These are phyloP conservation scores for Guillardia theta DNA, from an alignment of 78 protist genomes.

Conservation along the genomic window DNA sequence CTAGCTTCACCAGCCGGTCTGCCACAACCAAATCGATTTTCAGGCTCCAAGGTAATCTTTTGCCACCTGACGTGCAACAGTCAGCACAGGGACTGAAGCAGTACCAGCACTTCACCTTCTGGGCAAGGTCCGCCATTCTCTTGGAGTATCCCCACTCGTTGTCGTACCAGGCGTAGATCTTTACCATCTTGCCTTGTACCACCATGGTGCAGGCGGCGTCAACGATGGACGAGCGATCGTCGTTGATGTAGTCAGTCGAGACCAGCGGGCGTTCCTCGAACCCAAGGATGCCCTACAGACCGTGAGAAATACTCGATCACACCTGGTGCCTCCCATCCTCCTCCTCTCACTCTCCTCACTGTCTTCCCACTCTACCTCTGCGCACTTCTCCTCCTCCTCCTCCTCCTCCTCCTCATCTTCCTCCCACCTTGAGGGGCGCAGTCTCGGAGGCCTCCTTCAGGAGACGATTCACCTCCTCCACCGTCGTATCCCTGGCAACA, in stretches of 20 bases:
- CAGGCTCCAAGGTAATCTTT: neutral
- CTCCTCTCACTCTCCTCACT: neutral
- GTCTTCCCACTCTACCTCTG: neutral
- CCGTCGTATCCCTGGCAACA: constrained; percentile 3
- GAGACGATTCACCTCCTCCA: neutral
- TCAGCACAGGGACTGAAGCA: too few species aligned
- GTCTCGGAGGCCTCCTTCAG: neutral
- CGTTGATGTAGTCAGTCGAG: neutral
- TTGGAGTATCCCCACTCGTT: neutral
- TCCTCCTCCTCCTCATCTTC: neutral
- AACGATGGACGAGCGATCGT: neutral
- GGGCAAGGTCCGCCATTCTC: neutral
- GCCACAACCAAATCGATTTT: neutral
- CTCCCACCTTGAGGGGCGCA: too few species aligned
- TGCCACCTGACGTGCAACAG: too few species aligned
- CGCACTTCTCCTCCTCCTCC: neutral
- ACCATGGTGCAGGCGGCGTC: neutral
- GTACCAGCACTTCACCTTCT: too few species aligned
- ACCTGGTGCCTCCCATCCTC: neutral
- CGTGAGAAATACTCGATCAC: neutral
- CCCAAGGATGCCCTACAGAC: neutral
- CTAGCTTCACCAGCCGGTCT: neutral
- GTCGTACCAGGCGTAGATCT: neutral
- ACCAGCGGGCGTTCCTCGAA: neutral
- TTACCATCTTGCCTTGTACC: neutral